phyloP scores from a whole-genome alignment of 1,284 basidiomycete genomes.

The Ganoderma lingzhi region DNA sequence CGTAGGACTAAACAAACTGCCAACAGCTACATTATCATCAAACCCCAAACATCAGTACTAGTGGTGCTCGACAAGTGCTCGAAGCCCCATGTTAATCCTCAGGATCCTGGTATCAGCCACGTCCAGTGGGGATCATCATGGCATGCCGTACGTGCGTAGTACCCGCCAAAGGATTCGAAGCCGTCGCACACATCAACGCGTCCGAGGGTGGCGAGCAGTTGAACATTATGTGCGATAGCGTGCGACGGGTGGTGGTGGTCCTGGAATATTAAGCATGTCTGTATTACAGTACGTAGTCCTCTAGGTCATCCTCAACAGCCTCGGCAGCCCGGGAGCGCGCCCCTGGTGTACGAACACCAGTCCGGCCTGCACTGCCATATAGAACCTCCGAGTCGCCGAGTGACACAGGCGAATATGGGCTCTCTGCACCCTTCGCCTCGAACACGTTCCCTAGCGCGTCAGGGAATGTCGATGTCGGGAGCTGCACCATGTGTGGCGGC shows the following conservation, averaged over 20 bases:
- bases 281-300: conserved; percentile 38
- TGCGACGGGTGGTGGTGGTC: conserved; percentile 4
- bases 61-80: too few species aligned
- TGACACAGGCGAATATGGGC: conserved; percentile 58
- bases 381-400: conserved; percentile 70
- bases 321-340: conserved; percentile 31
- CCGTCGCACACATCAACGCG: background rate
- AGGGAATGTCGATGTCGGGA: conserved; percentile 78
- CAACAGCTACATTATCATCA: too few species aligned
- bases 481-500: conserved; percentile 68
- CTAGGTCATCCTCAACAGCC: conserved; percentile 37
- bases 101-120: too few species aligned
- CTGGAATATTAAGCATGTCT: conserved; percentile 33
- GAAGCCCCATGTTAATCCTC: too few species aligned
- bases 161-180: background rate
- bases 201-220: background rate
- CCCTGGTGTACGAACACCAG: conserved; percentile 39
- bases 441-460: conserved; percentile 58
- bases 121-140: background rate
- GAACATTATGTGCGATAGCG: background rate
- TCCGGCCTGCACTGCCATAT: conserved; percentile 69
- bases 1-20: too few species aligned
- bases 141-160: background rate
- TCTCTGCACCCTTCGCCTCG: conserved; percentile 43
- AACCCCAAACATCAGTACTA: background rate